Evolutionary conservation across 495 filamentous ascomycete genomes (phyloP).

Genomic region (Diplogelasinospora grovesii): DNA sequence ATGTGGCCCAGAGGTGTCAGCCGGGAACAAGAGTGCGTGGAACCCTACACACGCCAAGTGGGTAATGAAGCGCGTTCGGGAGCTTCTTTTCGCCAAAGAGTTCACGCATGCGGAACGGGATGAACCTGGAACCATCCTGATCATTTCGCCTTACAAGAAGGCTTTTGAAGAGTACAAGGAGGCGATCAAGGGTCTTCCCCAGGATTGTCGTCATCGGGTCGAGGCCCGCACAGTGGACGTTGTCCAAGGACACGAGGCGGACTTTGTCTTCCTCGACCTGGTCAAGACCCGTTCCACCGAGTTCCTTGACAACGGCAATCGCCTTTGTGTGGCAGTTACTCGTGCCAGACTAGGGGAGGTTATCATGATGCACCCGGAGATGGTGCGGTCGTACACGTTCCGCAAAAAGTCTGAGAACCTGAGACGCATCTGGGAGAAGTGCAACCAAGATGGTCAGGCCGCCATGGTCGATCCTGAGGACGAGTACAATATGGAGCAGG

Average conservation of each 20-base stretch:
- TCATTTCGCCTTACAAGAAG: slow-evolving; percentile 17
- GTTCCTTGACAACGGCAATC: slow-evolving; percentile 15
- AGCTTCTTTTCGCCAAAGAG: too few species aligned
- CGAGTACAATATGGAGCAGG: too few species aligned
- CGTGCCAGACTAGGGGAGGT: slow-evolving; percentile 17
- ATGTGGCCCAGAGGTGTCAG: neutral
- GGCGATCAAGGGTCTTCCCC: slow-evolving; percentile 2
- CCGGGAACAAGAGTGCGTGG: slow-evolving; percentile 2
- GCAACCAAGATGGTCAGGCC: too few species aligned
- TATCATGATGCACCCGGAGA: slow-evolving; percentile 15
- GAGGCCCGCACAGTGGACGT: slow-evolving; percentile 18
- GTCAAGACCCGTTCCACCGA: slow-evolving; percentile 4
- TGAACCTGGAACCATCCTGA: slow-evolving; percentile 15
- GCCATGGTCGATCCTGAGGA: too few species aligned
- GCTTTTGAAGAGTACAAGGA: slow-evolving; percentile 9
- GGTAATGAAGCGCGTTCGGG: slow-evolving; percentile 24
- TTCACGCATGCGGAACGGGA: too few species aligned
- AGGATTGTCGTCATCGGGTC: slow-evolving; percentile 11
- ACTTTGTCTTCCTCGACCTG: slow-evolving; percentile 23
- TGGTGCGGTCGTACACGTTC: slow-evolving; percentile 4
- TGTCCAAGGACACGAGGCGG: slow-evolving; percentile 20
- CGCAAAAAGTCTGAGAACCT: neutral
- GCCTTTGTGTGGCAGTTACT: slow-evolving; percentile 17
- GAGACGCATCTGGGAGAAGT: too few species aligned
- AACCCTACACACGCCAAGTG: slow-evolving; percentile 17